phyloP scores from a whole-genome alignment of 106 monocot genomes.

The Dioscorea zingiberensis region DNA sequence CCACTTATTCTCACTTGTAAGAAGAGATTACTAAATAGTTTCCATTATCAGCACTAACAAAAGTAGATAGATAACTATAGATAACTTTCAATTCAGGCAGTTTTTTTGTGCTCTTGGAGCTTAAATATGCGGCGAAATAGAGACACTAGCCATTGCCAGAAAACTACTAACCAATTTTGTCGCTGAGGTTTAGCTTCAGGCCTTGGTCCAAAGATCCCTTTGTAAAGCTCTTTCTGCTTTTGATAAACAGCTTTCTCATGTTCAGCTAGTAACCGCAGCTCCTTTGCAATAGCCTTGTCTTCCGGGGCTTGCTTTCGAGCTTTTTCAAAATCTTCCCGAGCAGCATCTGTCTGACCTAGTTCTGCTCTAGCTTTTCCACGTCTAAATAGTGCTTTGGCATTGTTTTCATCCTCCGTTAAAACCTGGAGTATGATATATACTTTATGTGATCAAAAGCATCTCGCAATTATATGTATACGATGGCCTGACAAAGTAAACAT shows the following conservation, averaged over 20 bases:
- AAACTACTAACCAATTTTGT: constrained; percentile 25
- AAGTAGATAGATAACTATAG: too few relatives aligned
- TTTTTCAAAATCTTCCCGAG: constrained; percentile 77
- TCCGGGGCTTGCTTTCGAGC: constrained; percentile 60
- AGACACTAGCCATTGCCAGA: constrained; percentile 70
- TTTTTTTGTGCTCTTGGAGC: constrained; percentile 32
- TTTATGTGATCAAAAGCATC: too few relatives aligned
- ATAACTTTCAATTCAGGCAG: constrained; percentile 17
- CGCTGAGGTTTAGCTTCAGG: constrained; percentile 54
- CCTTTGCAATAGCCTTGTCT: constrained; percentile 64
- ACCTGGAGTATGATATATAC: constrained; percentile 34
- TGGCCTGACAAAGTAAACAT: too few relatives aligned
- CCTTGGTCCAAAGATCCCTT: constrained; percentile 82
- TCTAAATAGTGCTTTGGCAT: constrained; percentile 83
- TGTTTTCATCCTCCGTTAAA: constrained; percentile 79
- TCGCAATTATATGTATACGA: too few relatives aligned
- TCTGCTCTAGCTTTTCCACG: constrained; percentile 87
- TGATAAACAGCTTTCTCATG: constrained; percentile 90
- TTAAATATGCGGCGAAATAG: constrained; percentile 43
- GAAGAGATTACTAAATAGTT: too few relatives aligned
- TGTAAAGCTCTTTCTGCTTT: constrained; percentile 94
- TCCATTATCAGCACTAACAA: too few relatives aligned
- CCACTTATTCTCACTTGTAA: too few relatives aligned
- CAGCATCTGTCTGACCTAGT: constrained; percentile 86
- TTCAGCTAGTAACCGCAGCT: constrained; percentile 56